These are phyloP conservation scores for Geotrichum aggregatum DNA, from an alignment of 1,139 yeast species.

Conservation along the genomic window DNA sequence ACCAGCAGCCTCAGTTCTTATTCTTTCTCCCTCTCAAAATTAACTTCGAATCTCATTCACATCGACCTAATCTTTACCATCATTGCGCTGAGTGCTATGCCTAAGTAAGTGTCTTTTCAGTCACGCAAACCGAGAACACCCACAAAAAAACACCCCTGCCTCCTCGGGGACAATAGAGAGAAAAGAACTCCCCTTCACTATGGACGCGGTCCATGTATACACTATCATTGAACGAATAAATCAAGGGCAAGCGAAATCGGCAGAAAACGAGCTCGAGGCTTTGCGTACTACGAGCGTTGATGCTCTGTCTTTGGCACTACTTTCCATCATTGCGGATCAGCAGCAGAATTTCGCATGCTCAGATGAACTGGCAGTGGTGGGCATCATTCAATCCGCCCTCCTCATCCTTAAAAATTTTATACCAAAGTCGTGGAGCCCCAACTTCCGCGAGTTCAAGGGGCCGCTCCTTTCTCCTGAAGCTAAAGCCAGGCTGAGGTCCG, in stretches of 20 bases:
- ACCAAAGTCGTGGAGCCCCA: constrained; percentile 70
- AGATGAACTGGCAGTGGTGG: constrained; percentile 31
- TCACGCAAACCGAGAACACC: too few species aligned
- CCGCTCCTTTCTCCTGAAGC: constrained; percentile 54
- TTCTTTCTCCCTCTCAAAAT: background rate
- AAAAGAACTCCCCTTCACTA: background rate
- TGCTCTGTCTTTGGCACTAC: constrained; percentile 6
- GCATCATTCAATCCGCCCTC: constrained; percentile 54
- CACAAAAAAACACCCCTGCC: background rate
- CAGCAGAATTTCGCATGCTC: background rate
- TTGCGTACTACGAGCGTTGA: constrained; percentile 8
- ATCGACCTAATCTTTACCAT: background rate
- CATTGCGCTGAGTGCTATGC: too few species aligned
- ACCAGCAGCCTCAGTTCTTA: background rate
- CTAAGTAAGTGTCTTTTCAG: too few species aligned
- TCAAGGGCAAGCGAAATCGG: constrained; percentile 11
- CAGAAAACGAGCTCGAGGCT: constrained; percentile 13
- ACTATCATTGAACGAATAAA: constrained; percentile 11
- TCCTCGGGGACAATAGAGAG: background rate
- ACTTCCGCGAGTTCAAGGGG: constrained; percentile 70
- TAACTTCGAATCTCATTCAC: background rate
- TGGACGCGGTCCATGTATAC: constrained; percentile 13
- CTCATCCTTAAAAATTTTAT: constrained; percentile 69
- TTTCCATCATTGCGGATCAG: constrained; percentile 3
- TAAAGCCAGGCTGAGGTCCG: constrained; percentile 50